Conservation (phyloP, 129 eudicot genomes). For the Scalesia atractyloides region DNA sequence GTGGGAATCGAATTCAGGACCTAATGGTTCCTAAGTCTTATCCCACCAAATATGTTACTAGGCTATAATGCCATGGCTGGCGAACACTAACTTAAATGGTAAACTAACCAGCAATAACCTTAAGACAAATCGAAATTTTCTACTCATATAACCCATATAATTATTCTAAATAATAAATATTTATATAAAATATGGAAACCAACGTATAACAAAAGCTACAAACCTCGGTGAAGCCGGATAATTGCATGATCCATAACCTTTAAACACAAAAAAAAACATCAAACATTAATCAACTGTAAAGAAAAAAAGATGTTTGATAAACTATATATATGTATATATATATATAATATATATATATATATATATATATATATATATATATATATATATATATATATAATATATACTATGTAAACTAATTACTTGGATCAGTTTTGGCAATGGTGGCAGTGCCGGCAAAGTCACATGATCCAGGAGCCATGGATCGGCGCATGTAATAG, state of each 20-base stretch:
- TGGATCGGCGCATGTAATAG: constrained; percentile 52
- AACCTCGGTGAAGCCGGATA: constrained; percentile 78
- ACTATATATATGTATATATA: too few relatives aligned
- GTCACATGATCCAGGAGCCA: constrained; percentile 62
- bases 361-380: too few relatives aligned
- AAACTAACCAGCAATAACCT: neutral
- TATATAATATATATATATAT: too few relatives aligned
- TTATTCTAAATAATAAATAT: neutral
- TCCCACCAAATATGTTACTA: too few relatives aligned
- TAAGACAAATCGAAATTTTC: too few relatives aligned
- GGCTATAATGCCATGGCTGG: too few relatives aligned
- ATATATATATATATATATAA: too few relatives aligned
- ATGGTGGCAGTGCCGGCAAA: constrained; percentile 66
- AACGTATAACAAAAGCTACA: neutral
- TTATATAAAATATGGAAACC: neutral
- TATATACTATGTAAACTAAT: too few relatives aligned
- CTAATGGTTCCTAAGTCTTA: too few relatives aligned
- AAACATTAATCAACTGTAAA: neutral
- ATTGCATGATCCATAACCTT: constrained; percentile 86
- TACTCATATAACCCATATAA: too few relatives aligned
- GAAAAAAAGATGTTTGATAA: neutral
- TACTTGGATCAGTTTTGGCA: constrained; percentile 74
- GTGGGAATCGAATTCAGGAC: too few relatives aligned
- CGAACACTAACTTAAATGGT: neutral
- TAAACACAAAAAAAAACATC: neutral